Evolutionary conservation across 179 eudicot species (phyloP).

Genomic region (Nepenthes alata): DNA sequence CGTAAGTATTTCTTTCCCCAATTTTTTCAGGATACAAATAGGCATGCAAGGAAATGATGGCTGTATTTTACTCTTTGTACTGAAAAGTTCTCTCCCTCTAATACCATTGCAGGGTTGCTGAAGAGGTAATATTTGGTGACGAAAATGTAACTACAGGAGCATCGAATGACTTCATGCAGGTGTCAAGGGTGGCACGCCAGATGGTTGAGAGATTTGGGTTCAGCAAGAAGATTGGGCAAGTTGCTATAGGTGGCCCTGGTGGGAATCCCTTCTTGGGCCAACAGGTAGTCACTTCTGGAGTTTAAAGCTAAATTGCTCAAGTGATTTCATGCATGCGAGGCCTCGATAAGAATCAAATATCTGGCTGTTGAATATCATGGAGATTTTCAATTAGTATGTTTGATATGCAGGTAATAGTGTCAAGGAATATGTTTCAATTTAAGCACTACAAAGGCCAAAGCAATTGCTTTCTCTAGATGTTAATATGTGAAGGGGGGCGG

Average conservation of each 20-base stretch:
- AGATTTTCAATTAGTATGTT: no score
- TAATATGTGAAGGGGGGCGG: background rate
- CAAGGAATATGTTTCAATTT: no score
- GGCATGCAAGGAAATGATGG: no score
- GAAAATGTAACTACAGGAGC: constrained; percentile 94
- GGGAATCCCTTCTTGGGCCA: constrained; percentile 96
- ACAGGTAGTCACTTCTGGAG: constrained; percentile 29
- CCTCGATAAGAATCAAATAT: background rate
- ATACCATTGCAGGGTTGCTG: constrained; percentile 56
- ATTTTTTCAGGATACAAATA: no score
- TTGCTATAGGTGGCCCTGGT: constrained; percentile 78
- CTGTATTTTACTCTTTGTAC: background rate
- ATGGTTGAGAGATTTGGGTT: constrained; percentile 97
- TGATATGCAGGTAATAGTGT: no score
- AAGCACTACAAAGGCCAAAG: background rate
- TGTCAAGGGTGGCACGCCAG: constrained; percentile 87
- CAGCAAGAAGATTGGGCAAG: constrained; percentile 93
- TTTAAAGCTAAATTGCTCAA: background rate
- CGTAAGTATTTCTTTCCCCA: no score
- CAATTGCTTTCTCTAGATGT: background rate
- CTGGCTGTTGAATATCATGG: no score
- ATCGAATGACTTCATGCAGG: constrained; percentile 94
- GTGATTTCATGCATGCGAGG: background rate
- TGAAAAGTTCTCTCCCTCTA: background rate
- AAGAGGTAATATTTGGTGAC: constrained; percentile 82